Conservation (phyloP, 1,284 basidiomycete genomes). For the Hymenochaete sp. region DNA sequence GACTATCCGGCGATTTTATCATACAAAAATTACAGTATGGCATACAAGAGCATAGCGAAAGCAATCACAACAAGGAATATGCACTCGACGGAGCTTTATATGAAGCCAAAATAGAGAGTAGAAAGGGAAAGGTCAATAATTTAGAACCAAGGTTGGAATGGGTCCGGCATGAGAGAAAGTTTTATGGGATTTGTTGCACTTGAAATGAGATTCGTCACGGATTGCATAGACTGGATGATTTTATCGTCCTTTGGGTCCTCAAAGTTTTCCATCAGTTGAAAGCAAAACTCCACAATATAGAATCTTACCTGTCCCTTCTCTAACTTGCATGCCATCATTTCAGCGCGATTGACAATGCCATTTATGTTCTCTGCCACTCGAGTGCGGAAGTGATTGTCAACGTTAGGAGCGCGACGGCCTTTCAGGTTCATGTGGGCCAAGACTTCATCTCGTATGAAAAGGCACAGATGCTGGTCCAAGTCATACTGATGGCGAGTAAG, state of each 20-base stretch:
- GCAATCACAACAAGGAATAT: not conserved
- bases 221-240: conserved; percentile 53
- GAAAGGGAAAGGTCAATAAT: not conserved
- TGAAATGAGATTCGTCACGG: conserved; percentile 79
- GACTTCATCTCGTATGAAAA: conserved; percentile 93
- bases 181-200: conserved; percentile 67
- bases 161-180: conserved; percentile 73
- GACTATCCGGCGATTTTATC: not conserved
- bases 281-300: not conserved
- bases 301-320: conserved; percentile 68
- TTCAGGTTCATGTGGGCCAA: conserved; percentile 58
- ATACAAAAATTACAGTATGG: not conserved
- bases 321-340: conserved; percentile 76
- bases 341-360: conserved; percentile 76
- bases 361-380: conserved; percentile 71
- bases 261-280: conserved; percentile 1
- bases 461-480: conserved; percentile 79
- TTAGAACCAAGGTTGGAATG: conserved; percentile 81
- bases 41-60: not conserved
- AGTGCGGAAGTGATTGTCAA: conserved; percentile 44
- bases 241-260: conserved; percentile 14
- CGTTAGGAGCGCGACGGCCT: conserved; percentile 39
- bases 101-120: not conserved
- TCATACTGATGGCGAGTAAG: conserved; percentile 53
- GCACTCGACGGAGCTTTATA: not conserved